These are phyloP conservation scores for Corylus heterophylla DNA, from an alignment of 306 rosid genomes.

Conservation along the genomic window DNA sequence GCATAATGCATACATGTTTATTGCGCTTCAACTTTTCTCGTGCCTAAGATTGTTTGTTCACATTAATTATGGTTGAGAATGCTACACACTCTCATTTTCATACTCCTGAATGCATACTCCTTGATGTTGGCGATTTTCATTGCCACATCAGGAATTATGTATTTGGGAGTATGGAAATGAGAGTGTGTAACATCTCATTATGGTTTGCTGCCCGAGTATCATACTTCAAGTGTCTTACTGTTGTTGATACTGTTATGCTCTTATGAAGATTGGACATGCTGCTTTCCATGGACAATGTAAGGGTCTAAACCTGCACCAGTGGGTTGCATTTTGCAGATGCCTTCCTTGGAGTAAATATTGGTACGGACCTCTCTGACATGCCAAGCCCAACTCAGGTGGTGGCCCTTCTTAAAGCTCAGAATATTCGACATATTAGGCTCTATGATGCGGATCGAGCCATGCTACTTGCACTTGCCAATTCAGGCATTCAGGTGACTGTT, in stretches of 20 bases:
- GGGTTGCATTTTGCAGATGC: slow-evolving; percentile 57
- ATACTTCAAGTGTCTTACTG: neutral
- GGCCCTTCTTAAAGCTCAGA: slow-evolving; percentile 86
- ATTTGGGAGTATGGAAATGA: no score
- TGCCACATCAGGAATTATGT: no score
- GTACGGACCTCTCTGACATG: slow-evolving; percentile 80
- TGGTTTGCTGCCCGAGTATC: neutral
- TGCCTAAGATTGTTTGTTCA: neutral
- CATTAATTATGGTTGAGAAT: neutral
- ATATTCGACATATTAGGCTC: slow-evolving; percentile 71
- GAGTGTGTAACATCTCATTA: no score
- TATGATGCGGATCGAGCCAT: slow-evolving; percentile 75
- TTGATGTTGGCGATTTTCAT: no score
- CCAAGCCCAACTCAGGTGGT: slow-evolving; percentile 80
- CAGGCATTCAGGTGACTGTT: slow-evolving; percentile 73
- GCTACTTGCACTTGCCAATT: slow-evolving; percentile 80
- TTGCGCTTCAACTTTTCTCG: neutral
- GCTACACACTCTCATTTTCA: no score
- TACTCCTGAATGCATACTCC: no score
- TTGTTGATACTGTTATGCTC: neutral
- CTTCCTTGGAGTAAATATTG: slow-evolving; percentile 79
- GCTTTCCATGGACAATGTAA: neutral
- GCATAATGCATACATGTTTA: neutral
- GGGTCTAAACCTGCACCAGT: slow-evolving; percentile 8
- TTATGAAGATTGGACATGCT: neutral